Evolutionary conservation across 2,329 filamentous ascomycete species (phyloP).

Genomic region (Knufia petricola): DNA sequence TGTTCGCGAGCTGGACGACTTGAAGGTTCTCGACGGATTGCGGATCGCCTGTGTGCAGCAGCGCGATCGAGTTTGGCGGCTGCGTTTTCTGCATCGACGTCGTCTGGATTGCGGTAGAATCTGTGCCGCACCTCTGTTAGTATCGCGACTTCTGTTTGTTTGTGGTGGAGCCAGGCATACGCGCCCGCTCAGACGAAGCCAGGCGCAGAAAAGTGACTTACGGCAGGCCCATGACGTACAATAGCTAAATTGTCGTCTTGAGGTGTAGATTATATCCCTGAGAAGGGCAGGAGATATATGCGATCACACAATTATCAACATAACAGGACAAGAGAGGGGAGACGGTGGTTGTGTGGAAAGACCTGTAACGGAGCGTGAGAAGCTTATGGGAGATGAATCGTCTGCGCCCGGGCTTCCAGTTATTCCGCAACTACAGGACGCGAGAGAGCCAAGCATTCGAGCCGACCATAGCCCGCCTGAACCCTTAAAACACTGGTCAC

Average conservation of each 20-base stretch:
- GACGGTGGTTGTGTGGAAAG: slow-evolving; percentile 3
- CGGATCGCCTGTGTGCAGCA: slow-evolving; percentile 42
- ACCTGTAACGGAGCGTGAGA: not conserved
- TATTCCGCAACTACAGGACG: too few species aligned
- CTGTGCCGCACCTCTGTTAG: slow-evolving; percentile 26
- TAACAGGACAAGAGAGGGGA: slow-evolving; percentile 3
- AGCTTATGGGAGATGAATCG: not conserved
- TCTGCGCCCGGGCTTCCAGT: not conserved
- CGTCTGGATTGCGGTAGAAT: slow-evolving; percentile 47
- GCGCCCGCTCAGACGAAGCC: slow-evolving; percentile 9
- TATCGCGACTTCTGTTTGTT: slow-evolving; percentile 10
- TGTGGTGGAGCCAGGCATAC: slow-evolving; percentile 12
- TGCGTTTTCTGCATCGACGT: slow-evolving; percentile 34
- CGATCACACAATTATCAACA: slow-evolving; percentile 1
- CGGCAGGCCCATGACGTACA: slow-evolving; percentile 40
- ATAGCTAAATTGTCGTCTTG: slow-evolving; percentile 8
- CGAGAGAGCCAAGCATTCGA: not conserved
- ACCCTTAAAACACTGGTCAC: too few species aligned
- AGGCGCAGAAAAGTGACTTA: slow-evolving; percentile 26
- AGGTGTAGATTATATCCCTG: not conserved
- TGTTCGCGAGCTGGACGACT: slow-evolving; percentile 22
- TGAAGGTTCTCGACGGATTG: slow-evolving; percentile 46
- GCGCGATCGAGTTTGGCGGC: slow-evolving; percentile 43
- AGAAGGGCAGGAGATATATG: not conserved
- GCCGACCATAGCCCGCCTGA: too few species aligned